These are phyloP conservation scores for Barnettozyma pratensis DNA, from an alignment of 805 yeast species.

Conservation along the genomic window DNA sequence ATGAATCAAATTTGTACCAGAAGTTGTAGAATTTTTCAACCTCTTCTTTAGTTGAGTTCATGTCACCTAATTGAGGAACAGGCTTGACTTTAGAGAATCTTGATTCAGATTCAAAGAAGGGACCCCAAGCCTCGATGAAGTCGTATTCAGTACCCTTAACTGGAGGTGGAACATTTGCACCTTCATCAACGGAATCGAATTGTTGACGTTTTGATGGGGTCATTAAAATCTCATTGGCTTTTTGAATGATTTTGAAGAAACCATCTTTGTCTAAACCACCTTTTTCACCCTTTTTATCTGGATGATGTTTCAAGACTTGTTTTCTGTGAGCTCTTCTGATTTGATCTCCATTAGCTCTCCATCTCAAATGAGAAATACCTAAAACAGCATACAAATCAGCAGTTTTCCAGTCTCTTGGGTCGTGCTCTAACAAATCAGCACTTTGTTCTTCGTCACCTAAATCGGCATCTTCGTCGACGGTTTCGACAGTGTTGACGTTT, in stretches of 20 bases:
- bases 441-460: constrained; percentile 72
- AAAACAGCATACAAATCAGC: constrained; percentile 95
- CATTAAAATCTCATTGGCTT: constrained; percentile 85
- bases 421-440: constrained; percentile 71
- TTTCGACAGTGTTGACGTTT: constrained; percentile 66
- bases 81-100: constrained; percentile 92
- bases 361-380: constrained; percentile 88
- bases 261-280: constrained; percentile 89
- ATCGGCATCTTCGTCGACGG: constrained; percentile 44
- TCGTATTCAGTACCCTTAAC: constrained; percentile 59
- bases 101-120: constrained; percentile 84
- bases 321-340: constrained; percentile 95
- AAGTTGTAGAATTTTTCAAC: constrained; percentile 86
- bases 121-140: constrained; percentile 89
- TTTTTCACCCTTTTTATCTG: constrained; percentile 92
- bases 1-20: constrained; percentile 93
- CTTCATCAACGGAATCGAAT: constrained; percentile 91
- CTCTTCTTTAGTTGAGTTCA: constrained; percentile 64
- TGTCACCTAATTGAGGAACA: constrained; percentile 74
- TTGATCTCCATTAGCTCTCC: constrained; percentile 87
- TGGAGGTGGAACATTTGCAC: constrained; percentile 83
- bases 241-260: constrained; percentile 96
- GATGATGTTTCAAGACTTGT: constrained; percentile 95
- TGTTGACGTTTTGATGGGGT: constrained; percentile 87
- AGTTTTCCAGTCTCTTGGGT: constrained; percentile 97